Evolutionary conservation across 2,329 filamentous ascomycete genomes (phyloP), one percentile per base, ranked within the genome.

Genomic region (Parastagonospora avenae): DNA sequence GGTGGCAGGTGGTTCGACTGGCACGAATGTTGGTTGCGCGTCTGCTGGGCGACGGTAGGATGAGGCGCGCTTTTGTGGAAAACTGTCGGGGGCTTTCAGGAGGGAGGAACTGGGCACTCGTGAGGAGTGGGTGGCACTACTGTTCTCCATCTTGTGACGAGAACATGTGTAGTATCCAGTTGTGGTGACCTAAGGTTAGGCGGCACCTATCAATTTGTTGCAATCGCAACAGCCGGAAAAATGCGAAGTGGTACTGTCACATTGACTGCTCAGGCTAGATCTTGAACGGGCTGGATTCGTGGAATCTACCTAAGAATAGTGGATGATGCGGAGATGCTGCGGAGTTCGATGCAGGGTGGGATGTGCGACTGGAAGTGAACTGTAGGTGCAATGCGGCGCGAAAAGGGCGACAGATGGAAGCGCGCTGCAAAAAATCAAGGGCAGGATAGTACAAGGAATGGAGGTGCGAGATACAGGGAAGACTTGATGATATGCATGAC

Each of bases 21-120:
- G 46, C 10, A 48, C 46, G 11, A 43, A 48, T 11, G 32, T 42
- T 12, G 69, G 62, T 30, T 69, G 70, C 6, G 65, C 57, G 45
- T 71, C 66, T 35, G 59, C 54, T 15, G 70, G 67, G 8, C 71
- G 66, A 35, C 68, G 66, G 42, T 73, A 70, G 32, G 68, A 68
- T 38, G 67, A 68, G 44, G 59, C 55, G 47, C 68, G 68, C 55
- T 64, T 72, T 49, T 67, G 68, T 3, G 66, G 56, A 50, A 68
- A 71, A 42, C 46, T 56, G 19, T 73, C 64, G 37, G 67, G 57
- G 1, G 59, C 51, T 19, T 65, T 59, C 33, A 63, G 64, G 12
- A 63, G 58, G 28, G 59, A 46, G 10, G 61, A 62, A 15, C 62
- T 58, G 51, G 60, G 55, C 30, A 55, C 49, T 44, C 59, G 63